These are phyloP conservation scores for Xylaria sp. DNA, from an alignment of 2,329 filamentous ascomycete species.

Conservation along the genomic window DNA sequence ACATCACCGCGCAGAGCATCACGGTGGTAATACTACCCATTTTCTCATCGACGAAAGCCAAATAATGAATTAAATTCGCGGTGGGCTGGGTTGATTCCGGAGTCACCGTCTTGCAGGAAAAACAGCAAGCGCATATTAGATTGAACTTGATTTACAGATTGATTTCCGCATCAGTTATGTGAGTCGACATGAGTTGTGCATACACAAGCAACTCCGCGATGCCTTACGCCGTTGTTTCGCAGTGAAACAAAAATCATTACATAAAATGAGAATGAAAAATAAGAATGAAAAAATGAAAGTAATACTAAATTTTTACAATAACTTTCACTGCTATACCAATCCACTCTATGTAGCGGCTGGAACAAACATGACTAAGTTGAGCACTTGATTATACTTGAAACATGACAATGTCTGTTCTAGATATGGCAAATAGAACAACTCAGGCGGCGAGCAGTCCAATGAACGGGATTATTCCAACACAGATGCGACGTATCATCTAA, in stretches of 20 bases:
- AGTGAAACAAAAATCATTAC: neutral
- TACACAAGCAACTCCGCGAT: neutral
- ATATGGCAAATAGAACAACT: neutral
- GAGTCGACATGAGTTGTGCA: neutral
- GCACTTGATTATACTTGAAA: neutral
- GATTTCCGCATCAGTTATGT: neutral
- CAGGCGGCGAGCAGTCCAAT: neutral
- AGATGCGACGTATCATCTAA: conserved; percentile 1
- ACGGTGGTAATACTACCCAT: neutral
- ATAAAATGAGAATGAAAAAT: too few species aligned
- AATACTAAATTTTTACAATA: neutral
- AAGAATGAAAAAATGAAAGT: too few species aligned
- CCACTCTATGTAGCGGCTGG: neutral
- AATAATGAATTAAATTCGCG: neutral
- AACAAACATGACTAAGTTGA: neutral
- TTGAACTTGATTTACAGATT: neutral
- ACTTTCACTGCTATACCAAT: neutral
- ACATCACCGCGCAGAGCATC: neutral
- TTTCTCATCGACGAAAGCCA: neutral
- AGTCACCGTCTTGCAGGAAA: neutral
- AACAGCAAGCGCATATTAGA: neutral
- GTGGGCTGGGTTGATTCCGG: neutral
- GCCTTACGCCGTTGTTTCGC: neutral
- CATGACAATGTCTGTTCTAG: neutral
- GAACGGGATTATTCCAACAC: too few species aligned